Percentiles rank a stretch among this genome's conserved stretches.
These are phyloP conservation scores for Colletotrichum destructivum DNA, from an alignment of 2,329 filamentous ascomycete genomes.

Conservation along the genomic window DNA sequence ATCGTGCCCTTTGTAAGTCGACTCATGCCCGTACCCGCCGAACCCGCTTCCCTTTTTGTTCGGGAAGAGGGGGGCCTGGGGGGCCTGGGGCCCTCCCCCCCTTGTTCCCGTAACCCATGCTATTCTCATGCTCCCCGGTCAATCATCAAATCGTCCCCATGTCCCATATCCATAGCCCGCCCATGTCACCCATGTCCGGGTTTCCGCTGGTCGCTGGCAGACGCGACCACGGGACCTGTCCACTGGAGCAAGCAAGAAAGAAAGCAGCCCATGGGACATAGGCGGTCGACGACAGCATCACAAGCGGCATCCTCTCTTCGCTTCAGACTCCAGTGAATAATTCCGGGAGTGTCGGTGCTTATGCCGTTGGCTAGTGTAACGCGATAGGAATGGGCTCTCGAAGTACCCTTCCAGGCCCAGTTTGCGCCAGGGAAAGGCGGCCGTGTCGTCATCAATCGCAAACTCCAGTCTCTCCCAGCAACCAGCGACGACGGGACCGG, in stretches of 20 bases:
- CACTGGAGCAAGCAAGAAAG: constrained; percentile 5
- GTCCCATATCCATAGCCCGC: neutral
- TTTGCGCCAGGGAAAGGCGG: neutral
- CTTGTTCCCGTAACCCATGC: constrained; percentile 3
- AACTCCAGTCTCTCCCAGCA: constrained; percentile 14
- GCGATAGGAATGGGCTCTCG: neutral
- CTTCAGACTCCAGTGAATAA: neutral
- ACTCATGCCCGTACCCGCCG: constrained; percentile 1
- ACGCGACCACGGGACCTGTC: constrained; percentile 14
- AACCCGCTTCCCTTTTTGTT: constrained; percentile 4
- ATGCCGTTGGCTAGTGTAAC: constrained; percentile 1
- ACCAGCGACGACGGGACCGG: constrained; percentile 4
- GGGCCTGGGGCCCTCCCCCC: neutral
- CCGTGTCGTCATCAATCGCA: constrained; percentile 21
- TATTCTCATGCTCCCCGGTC: constrained; percentile 1
- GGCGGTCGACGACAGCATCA: neutral
- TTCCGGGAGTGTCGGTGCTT: neutral
- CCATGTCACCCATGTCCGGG: constrained; percentile 7
- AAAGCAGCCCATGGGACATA: constrained; percentile 1
- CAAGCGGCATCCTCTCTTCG: neutral
- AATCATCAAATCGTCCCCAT: neutral
- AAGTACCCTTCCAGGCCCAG: neutral
- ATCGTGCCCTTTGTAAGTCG: constrained; percentile 2
- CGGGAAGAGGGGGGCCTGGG: no score
- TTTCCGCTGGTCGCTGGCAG: constrained; percentile 7